Base-by-base conservation (phyloP, 495 filamentous ascomycete genomes). In the Acidomyces sp. region DNA sequence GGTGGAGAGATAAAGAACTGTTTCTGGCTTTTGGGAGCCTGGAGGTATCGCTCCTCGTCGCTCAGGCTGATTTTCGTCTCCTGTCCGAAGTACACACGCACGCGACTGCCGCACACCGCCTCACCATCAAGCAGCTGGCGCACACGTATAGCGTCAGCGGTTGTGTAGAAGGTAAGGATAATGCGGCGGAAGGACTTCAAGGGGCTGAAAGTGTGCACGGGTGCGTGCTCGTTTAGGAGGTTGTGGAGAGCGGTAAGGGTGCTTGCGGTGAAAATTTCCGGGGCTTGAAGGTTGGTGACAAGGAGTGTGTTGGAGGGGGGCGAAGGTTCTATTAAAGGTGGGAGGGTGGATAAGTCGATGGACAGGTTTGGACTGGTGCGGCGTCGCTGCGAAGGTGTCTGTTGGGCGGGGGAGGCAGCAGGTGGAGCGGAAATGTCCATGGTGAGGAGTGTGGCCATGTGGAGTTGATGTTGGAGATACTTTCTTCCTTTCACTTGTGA, bases 1-100 rank as follows among this genome's bases (percentile, higher is more conserved):
- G 90, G 90, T 24, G 90, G 90, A 41, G 76, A 83, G 65, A 97
- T 95, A 65, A 97, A 96, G 71, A 95, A 93, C 25, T 94, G 71
- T 65, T 94, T 95, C 50, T 82, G 76, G 30, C 77, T 65, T 47
- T 93, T 82, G 11, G 90, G 90, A 1, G 85, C 77, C 26, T 79
- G 69, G 4, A 97, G 72, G 45, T 88, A 80, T 41, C 68, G 68
- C 28, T 66, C 57, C 40, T 73, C 73, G 45, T 77, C 68, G n/a
- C 65, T 63, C 24, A 67, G 60, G 4, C 74, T 56, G 19, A 79
- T 63, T 18, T 77, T 78, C 2, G 82, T 92, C 22, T 67, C 69
- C 55, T 82, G 70, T 53, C 92, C 92, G 56, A 93, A 97, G 71
- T 90, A 96, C 54, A 95, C 77, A 34, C 77, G 73, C 27, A 82